These are phyloP conservation scores for Penicillium malachiteum DNA, from an alignment of 495 filamentous ascomycete species.

Conservation along the genomic window DNA sequence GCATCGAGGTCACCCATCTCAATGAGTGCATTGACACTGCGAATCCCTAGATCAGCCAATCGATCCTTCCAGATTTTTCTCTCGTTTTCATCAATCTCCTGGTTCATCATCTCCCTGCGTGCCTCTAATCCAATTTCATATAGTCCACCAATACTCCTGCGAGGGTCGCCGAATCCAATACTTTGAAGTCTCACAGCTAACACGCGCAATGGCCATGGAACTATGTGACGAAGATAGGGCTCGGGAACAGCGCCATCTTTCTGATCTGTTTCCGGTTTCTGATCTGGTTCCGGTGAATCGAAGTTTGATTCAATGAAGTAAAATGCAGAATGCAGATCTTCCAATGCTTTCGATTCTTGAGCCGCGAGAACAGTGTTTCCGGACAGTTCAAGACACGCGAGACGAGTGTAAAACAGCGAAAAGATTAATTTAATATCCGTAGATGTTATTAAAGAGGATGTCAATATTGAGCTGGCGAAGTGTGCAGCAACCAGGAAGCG, in stretches of 20 bases:
- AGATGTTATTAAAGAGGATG: conserved; percentile 47
- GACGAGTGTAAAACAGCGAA: conserved; percentile 73
- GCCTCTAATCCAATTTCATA: conserved; percentile 85
- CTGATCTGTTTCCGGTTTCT: conserved; percentile 32
- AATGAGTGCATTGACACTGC: conserved; percentile 75
- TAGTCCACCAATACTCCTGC: conserved; percentile 81
- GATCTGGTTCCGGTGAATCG: conserved; percentile 23
- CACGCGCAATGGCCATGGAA: conserved; percentile 85
- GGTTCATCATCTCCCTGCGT: conserved; percentile 50
- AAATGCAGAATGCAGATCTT: conserved; percentile 69
- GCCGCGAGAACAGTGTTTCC: conserved; percentile 71
- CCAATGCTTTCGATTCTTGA: conserved; percentile 79
- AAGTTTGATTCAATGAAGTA: conserved; percentile 57
- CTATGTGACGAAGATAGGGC: conserved; percentile 51
- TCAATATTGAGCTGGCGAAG: conserved; percentile 39
- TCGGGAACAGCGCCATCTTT: conserved; percentile 31
- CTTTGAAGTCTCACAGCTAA: conserved; percentile 79
- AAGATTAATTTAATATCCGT: conserved; percentile 67
- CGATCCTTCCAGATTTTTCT: conserved; percentile 64
- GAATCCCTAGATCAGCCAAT: conserved; percentile 70
- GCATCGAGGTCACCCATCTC: conserved; percentile 88
- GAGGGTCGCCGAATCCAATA: conserved; percentile 76
- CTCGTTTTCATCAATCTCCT: conserved; percentile 29
- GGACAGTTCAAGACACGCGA: conserved; percentile 76
- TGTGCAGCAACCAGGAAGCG: conserved; percentile 61